Base-by-base conservation (phyloP, 176 grass and related monocot genomes). In the Oryza glaberrima region DNA sequence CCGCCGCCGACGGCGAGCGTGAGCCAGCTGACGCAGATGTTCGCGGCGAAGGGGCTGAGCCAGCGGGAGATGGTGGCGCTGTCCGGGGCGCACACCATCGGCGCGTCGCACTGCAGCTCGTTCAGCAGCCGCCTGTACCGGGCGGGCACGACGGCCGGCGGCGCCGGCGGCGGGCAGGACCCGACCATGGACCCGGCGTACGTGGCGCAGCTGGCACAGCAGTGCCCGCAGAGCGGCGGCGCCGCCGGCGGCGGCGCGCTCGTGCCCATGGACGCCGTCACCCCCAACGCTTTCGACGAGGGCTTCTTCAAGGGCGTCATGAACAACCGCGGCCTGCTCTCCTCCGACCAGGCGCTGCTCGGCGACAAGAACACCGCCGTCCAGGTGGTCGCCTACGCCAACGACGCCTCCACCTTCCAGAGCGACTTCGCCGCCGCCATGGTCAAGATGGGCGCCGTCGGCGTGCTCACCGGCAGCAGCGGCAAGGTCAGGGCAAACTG, bases 11-110 rank as follows among this genome's bases (percentile, higher is more conserved):
- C 61, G 19, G 89, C 85, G 2, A 75, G 78, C 65, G 81, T 94
- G 14, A 60, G 70, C 4, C 87, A 94, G 82, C 79, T 96, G 35
- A 96, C 90, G 9, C 67, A 89, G 54, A 90, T 88, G 35, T 98
- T 98, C 80, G 60, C 70, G 45, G 40, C 36, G 65, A 98, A 98
- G 84, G 96, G 91, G 1, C 85, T 98, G 49, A 89, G 63, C 69
- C 91, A 92, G 77, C 84, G 77, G 67, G 91, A 96, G 19, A 83
- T 96, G 90, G 88, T 98, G 19, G 79, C 88, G n/a, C 89, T 98
- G n/a, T 98, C 96, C 3, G 97, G 97, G 6, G 93, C 91, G 67
- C 96, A 98, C 87, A 94, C 96, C 26, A 91, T 98, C 45, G 96
- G 96, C 36, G 32, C 73, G 4, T 90, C 93, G n/a, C 91, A 96